A percentile compares a stretch with the other conserved stretches of the same genome.
Evolutionary conservation across 1,139 yeast species (phyloP).

Genomic region (Yamadazyma conglobata): DNA sequence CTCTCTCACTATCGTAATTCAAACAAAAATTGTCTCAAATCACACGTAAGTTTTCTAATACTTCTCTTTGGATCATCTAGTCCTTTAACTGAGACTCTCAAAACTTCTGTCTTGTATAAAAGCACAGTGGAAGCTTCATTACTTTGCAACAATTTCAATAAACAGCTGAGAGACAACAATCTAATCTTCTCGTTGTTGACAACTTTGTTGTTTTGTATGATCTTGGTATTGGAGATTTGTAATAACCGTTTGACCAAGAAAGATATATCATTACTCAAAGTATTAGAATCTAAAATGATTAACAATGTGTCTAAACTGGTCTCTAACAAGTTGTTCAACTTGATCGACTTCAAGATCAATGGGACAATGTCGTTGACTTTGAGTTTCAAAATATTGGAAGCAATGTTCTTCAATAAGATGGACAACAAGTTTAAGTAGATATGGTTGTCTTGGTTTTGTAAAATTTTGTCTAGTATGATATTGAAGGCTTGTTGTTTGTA

Average conservation of each 20-base stretch:
- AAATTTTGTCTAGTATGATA: constrained; percentile 43
- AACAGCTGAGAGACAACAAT: constrained; percentile 51
- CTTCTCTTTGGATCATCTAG: constrained; percentile 74
- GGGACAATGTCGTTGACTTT: constrained; percentile 68
- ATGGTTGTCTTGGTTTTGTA: constrained; percentile 35
- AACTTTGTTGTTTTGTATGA: constrained; percentile 20
- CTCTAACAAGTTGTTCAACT: constrained; percentile 45
- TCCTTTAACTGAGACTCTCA: constrained; percentile 46
- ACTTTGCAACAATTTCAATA: constrained; percentile 43
- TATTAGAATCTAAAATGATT: constrained; percentile 32
- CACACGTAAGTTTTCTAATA: constrained; percentile 73
- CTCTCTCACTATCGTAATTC: constrained; percentile 36
- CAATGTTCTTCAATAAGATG: constrained; percentile 59
- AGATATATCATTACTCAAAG: constrained; percentile 39
- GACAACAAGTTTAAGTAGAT: constrained; percentile 65
- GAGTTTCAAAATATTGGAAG: constrained; percentile 51
- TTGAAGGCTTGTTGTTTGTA: constrained; percentile 79
- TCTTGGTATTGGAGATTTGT: constrained; percentile 24
- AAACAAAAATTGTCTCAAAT: constrained; percentile 71
- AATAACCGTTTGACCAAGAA: constrained; percentile 56
- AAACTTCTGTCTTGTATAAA: constrained; percentile 50
- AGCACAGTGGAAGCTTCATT: constrained; percentile 40
- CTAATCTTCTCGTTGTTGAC: constrained; percentile 47
- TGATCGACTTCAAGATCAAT: constrained; percentile 62
- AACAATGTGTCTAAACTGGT: constrained; percentile 58